Evolutionary conservation across 495 filamentous ascomycete species (phyloP), one percentile per base, ranked within the genome.

Genomic region (Hypomontagnella submonticulosa): DNA sequence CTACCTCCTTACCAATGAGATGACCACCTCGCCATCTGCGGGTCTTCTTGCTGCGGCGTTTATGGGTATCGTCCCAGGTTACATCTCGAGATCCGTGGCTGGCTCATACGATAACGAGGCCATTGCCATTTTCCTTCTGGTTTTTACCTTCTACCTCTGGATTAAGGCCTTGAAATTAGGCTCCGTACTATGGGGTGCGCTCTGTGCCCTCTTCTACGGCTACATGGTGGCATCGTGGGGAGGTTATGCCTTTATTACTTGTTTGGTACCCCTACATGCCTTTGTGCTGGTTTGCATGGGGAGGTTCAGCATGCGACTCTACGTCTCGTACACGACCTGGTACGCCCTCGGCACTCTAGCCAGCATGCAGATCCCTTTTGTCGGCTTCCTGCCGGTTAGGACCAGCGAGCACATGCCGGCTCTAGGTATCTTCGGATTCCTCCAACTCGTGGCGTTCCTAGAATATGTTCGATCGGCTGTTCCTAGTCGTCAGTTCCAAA

Each of bases 141-240:
- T 99, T 47, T 97, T 97, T 77, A 99, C 96, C 75, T 99, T 98
- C 83, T 98, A 88, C 79, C 86, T 98, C 46, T 99, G 96, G 96
- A 97, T 99, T 79, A 98, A 97, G 82, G 90, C 95, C 1, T 83
- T 99, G 63, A 99, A 98, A 82, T 87, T 90, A 63, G 96, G 96
- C 23, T 97, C 94, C 13, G 90, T 93, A 55, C 90, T 97, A 76
- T 99, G 94, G 94, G 95, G 92, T 50, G 93, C 91, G 12, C 81
- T 97, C 62, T 93, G 93, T 61, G 96, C 96, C 34, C 80, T 99
- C 59, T 99, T 97, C 80, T 99, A 99, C 76, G 96, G 96, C 58
- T 99, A 99, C 84, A 99, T 99, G 96, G 96, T 99, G 37, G 93
- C 93, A 52, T 95, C 96, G 33, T 99, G 96, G 96, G 96, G 96